Percentiles rank a stretch among this genome's conserved stretches.
phyloP scores from a whole-genome alignment of 768 basidiomycete species.

The Melanogaster broomeanus region DNA sequence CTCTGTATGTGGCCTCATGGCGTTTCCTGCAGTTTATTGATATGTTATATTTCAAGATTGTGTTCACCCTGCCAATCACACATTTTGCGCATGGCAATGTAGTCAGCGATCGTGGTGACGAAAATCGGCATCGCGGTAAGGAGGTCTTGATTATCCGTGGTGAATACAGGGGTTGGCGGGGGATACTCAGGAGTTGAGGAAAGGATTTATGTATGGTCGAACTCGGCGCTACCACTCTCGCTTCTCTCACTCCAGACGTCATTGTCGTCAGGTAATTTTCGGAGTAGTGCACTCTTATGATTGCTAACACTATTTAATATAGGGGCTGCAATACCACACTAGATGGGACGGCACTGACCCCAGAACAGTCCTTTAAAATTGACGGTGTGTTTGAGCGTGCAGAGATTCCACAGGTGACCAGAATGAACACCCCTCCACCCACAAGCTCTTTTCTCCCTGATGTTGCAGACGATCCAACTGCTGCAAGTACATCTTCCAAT shows the following conservation, averaged over 20 bases:
- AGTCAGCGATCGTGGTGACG: neutral
- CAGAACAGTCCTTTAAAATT: too few species aligned
- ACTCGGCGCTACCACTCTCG: neutral
- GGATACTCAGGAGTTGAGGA: neutral
- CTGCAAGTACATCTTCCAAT: too few species aligned
- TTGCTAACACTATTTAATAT: neutral
- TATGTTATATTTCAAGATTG: neutral
- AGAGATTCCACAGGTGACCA: too few species aligned
- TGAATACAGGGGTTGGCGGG: neutral
- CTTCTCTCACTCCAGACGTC: neutral
- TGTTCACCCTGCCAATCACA: neutral
- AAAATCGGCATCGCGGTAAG: neutral
- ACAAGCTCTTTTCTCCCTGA: too few species aligned
- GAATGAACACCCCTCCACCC: too few species aligned
- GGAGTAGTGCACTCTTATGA: neutral
- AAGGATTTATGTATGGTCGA: neutral
- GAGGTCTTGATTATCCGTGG: neutral
- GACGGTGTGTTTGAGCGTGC: too few species aligned
- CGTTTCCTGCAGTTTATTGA: neutral
- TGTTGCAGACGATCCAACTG: too few species aligned
- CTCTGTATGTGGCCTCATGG: neutral
- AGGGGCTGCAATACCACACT: neutral
- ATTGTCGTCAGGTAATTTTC: neutral
- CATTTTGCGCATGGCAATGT: neutral
- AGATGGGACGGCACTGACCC: neutral